Evolutionary conservation across 169 alveolate genomes (phyloP).

Genomic region (Cryptosporidium muris): DNA sequence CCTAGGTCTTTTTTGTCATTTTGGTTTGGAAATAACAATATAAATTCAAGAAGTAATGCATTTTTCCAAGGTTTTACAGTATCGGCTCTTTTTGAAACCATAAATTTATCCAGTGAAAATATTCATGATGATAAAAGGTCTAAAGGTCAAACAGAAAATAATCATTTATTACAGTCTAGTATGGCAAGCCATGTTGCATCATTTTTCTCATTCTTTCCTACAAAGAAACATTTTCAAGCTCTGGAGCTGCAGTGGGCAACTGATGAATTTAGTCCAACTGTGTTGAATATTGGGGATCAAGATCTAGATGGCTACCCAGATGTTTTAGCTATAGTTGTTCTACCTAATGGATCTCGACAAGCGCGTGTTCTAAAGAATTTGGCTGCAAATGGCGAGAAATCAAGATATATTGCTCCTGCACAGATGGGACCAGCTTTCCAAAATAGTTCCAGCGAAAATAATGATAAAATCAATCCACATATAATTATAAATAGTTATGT

Average conservation of each 20-base stretch:
- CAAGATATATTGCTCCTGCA: not conserved
- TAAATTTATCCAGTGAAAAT: not conserved
- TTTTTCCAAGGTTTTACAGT: slow-evolving; percentile 43
- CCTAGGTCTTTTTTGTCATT: slow-evolving; percentile 36
- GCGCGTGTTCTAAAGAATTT: slow-evolving; percentile 34
- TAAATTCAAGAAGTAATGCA: not conserved
- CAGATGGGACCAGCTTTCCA: too few species aligned
- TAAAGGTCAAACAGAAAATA: not conserved
- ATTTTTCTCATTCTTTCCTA: slow-evolving; percentile 47
- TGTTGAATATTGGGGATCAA: slow-evolving; percentile 74
- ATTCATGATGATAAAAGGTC: not conserved
- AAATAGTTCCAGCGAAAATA: not conserved
- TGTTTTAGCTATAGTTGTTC: slow-evolving; percentile 44
- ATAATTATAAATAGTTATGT: not conserved
- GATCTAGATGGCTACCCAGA: slow-evolving; percentile 80
- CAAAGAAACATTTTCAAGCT: not conserved
- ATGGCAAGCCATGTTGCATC: slow-evolving; percentile 51
- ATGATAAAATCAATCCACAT: not conserved
- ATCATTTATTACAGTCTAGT: not conserved
- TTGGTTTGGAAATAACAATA: not conserved
- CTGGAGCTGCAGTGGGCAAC: slow-evolving; percentile 23
- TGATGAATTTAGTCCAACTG: not conserved
- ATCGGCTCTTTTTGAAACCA: not conserved
- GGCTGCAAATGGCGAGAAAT: not conserved
- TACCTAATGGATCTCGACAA: slow-evolving; percentile 41